Conservation (phyloP, 2,329 filamentous ascomycete genomes). For the Aspergillus latus region DNA sequence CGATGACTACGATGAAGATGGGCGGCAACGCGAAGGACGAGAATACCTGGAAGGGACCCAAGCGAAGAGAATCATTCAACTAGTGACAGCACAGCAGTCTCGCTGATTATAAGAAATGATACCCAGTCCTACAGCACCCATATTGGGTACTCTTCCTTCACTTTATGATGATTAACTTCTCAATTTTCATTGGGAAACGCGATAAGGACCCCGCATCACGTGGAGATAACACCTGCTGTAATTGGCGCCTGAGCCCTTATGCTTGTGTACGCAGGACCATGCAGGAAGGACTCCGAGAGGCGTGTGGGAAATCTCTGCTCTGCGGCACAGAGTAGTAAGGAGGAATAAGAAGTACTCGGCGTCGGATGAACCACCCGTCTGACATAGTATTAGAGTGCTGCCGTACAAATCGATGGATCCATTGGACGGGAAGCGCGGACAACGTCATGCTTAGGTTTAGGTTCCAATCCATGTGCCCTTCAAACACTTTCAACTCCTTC, state of each 20-base stretch:
- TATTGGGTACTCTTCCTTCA: background rate
- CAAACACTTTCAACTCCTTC: background rate
- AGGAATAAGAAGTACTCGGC: background rate
- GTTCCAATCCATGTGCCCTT: background rate
- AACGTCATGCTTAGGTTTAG: background rate
- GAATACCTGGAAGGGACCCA: constrained; percentile 46
- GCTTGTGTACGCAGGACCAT: background rate
- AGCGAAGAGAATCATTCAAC: constrained; percentile 39
- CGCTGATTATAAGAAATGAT: constrained; percentile 2
- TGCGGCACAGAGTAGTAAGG: background rate
- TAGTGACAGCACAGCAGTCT: constrained; percentile 24
- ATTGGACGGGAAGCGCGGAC: background rate
- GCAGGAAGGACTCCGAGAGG: background rate
- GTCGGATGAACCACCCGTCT: background rate
- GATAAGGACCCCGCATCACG: constrained; percentile 27
- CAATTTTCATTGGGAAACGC: background rate
- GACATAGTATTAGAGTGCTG: background rate
- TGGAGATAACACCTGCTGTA: constrained; percentile 15
- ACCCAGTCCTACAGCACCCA: constrained; percentile 6
- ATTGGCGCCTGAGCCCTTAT: constrained; percentile 13
- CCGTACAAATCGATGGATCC: background rate
- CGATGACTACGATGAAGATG: constrained; percentile 39
- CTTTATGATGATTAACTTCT: background rate
- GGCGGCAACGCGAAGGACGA: constrained; percentile 35
- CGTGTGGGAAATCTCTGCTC: background rate